Conservation (phyloP, 1,284 basidiomycete species). For the Rhodofomes roseus region DNA sequence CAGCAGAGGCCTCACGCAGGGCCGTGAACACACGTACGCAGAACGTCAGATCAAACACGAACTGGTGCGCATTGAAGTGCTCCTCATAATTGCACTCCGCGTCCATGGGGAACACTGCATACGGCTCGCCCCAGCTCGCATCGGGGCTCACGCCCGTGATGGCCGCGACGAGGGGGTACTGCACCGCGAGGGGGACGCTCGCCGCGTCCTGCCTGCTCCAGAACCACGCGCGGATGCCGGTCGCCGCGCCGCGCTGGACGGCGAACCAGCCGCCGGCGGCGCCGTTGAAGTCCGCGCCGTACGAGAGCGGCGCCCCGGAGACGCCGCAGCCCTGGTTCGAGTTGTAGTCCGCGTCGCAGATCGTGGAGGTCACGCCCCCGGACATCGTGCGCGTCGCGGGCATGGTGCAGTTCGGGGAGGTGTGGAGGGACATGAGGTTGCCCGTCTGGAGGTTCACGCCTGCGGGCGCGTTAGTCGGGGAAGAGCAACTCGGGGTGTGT, state of each 20-base stretch:
- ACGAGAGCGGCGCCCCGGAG: conserved; percentile 37
- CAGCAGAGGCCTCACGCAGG: too few species aligned
- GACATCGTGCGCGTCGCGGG: conserved; percentile 31
- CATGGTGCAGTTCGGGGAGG: conserved; percentile 44
- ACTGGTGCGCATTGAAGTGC: conserved; percentile 46
- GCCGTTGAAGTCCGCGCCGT: conserved; percentile 47
- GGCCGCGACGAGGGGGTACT: conserved; percentile 6
- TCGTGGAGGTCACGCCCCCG: conserved; percentile 35
- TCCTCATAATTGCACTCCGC: conserved; percentile 36
- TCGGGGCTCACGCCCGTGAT: conserved; percentile 27
- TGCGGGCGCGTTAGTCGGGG: conserved; percentile 8
- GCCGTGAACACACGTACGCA: conserved; percentile 38
- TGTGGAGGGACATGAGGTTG: conserved; percentile 55
- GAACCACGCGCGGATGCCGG: conserved; percentile 53
- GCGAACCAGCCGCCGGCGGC: conserved; percentile 50
- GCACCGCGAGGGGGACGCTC: conserved; percentile 38
- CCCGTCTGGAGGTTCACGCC: conserved; percentile 40
- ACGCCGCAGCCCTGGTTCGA: conserved; percentile 65
- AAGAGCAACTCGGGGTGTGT: not conserved
- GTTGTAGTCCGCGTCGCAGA: conserved; percentile 49
- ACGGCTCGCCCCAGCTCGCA: conserved; percentile 41
- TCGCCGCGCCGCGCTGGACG: conserved; percentile 33
- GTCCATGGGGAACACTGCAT: conserved; percentile 44
- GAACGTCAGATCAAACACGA: conserved; percentile 52
- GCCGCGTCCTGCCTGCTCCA: conserved; percentile 38